Conservation (phyloP, 192 early-diverging fungal species). For the Cetraspora pellucida region DNA sequence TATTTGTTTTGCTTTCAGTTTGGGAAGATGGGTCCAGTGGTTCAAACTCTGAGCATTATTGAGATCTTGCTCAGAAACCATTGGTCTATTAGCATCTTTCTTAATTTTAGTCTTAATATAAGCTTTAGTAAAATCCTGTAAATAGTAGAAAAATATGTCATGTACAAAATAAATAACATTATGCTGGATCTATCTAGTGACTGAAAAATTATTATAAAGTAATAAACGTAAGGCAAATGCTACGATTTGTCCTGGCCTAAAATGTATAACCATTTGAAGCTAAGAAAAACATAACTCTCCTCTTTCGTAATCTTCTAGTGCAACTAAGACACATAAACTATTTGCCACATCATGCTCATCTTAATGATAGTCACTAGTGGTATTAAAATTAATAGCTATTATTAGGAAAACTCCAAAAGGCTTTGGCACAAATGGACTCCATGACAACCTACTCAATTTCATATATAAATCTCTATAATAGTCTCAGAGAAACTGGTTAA, state of each 20-base stretch:
- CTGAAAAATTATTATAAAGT: neutral
- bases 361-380: slow-evolving; percentile 7
- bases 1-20: slow-evolving; percentile 10
- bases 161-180: slow-evolving; percentile 6
- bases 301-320: neutral
- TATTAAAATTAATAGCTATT: slow-evolving; percentile 20
- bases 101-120: no score
- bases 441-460: neutral
- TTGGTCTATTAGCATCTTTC: no score
- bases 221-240: neutral
- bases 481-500: neutral
- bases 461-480: slow-evolving; percentile 4
- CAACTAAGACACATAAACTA: neutral
- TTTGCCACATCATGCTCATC: neutral
- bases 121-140: no score
- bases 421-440: neutral
- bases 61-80: no score
- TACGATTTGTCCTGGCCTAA: neutral
- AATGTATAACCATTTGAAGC: neutral
- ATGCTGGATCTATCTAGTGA: neutral
- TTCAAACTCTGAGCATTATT: slow-evolving; percentile 6
- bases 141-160: neutral
- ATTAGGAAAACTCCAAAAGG: slow-evolving; percentile 6
- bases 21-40: neutral
- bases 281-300: neutral